These are phyloP conservation scores for Ophiosphaerella korrae DNA, from an alignment of 2,329 filamentous ascomycete genomes.

Conservation along the genomic window DNA sequence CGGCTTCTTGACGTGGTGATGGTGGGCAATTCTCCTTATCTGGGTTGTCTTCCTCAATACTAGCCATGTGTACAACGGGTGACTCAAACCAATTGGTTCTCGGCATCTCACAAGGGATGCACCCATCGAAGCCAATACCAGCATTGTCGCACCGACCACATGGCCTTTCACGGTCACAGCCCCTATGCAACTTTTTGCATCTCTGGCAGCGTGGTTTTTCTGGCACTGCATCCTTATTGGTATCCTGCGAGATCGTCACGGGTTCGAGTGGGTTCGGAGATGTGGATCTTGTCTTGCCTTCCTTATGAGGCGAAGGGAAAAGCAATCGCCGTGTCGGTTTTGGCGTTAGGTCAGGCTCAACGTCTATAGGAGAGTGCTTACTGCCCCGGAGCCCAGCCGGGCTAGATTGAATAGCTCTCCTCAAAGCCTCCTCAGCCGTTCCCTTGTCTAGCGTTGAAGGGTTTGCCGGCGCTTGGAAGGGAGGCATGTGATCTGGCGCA, in stretches of 20 bases:
- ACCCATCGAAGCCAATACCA: constrained; percentile 27
- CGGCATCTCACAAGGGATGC: constrained; percentile 24
- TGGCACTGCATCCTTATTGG: constrained; percentile 16
- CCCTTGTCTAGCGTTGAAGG: constrained; percentile 17
- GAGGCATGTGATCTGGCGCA: constrained; percentile 15
- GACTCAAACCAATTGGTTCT: constrained; percentile 23
- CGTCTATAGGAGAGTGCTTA: constrained; percentile 55
- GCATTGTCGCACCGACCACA: constrained; percentile 27
- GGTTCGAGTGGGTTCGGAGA: constrained; percentile 51
- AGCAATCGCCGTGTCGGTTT: constrained; percentile 71
- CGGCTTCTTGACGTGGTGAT: constrained; percentile 43
- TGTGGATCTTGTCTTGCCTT: constrained; percentile 65
- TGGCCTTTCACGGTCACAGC: constrained; percentile 33
- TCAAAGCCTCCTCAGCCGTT: constrained; percentile 48
- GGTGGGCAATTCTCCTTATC: constrained; percentile 65
- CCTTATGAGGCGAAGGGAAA: constrained; percentile 76
- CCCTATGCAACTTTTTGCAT: constrained; percentile 29
- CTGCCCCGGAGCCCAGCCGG: constrained; percentile 59
- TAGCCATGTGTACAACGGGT: constrained; percentile 15
- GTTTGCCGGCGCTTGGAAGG: constrained; percentile 10
- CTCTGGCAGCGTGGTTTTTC: constrained; percentile 31
- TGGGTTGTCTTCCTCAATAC: constrained; percentile 27
- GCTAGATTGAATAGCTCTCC: constrained; percentile 65
- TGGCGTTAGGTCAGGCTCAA: constrained; percentile 59
- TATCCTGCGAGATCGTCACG: constrained; percentile 4